Evolutionary conservation across 164 flowering plant species (phyloP).

Genomic region (Piper longum): DNA sequence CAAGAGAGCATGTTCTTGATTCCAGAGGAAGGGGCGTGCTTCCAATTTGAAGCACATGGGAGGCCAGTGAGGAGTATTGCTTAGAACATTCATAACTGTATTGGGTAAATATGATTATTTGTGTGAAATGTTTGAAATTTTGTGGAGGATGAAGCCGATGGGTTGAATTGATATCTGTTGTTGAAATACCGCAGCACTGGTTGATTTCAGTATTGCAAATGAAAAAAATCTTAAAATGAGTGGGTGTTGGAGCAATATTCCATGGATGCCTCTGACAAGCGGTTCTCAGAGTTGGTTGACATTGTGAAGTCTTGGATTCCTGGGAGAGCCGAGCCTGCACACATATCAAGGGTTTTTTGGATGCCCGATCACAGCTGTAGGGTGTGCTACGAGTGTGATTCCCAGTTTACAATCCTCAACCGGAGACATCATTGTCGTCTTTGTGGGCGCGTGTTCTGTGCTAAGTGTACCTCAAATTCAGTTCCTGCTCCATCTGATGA

Average conservation of each 20-base stretch:
- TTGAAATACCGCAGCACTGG: no score
- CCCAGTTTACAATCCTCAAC: slow-evolving; percentile 68
- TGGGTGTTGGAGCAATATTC: slow-evolving; percentile 26
- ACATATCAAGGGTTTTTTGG: slow-evolving; percentile 91
- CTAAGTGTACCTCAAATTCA: slow-evolving; percentile 74
- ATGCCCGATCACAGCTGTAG: slow-evolving; percentile 95
- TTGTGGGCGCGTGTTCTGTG: slow-evolving; percentile 87
- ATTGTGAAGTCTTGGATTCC: slow-evolving; percentile 65
- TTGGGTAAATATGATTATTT: no score
- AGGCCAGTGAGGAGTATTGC: no score
- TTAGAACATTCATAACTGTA: no score
- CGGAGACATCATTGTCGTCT: slow-evolving; percentile 89
- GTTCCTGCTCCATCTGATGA: slow-evolving; percentile 46
- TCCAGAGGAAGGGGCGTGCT: no score
- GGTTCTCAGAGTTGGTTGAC: slow-evolving; percentile 39
- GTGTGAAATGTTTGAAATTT: no score
- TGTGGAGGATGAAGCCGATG: no score
- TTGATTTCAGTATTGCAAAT: no score
- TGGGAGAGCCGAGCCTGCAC: slow-evolving; percentile 53
- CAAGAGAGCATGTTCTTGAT: no score
- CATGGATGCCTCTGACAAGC: slow-evolving; percentile 54
- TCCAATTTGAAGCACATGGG: no score
- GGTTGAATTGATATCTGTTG: no score
- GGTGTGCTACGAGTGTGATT: slow-evolving; percentile 92
- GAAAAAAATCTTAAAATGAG: slow-evolving; percentile 39